Conservation (phyloP, 139 green algal genomes). For the Zygnema circumcarinatum region DNA sequence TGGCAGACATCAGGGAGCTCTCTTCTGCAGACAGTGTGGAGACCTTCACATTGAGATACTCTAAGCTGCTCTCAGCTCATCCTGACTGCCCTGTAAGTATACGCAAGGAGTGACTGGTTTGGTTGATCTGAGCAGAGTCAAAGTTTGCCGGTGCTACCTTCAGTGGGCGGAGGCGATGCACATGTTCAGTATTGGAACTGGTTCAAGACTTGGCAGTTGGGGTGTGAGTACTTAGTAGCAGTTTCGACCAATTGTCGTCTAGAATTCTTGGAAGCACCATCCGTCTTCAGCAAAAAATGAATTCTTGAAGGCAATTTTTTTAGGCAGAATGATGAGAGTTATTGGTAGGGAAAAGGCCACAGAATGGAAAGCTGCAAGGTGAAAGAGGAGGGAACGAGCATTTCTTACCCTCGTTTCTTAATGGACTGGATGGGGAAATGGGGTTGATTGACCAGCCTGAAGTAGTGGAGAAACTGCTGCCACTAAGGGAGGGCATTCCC, state of each 20-base stretch:
- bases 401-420: too few species aligned
- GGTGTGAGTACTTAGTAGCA: not conserved
- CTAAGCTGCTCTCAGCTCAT: constrained; percentile 64
- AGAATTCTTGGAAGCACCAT: constrained; percentile 17
- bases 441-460: too few species aligned
- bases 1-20: constrained; percentile 70
- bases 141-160: constrained; percentile 2
- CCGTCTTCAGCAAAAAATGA: too few species aligned
- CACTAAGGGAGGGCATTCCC: constrained; percentile 24
- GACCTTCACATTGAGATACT: constrained; percentile 75
- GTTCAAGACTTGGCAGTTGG: not conserved
- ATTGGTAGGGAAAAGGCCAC: too few species aligned
- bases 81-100: constrained; percentile 57
- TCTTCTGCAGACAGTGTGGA: constrained; percentile 68
- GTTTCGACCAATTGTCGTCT: constrained; percentile 1
- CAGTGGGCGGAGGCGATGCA: not conserved
- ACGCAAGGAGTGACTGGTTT: not conserved
- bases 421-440: too few species aligned
- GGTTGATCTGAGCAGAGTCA: not conserved
- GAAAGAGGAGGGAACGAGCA: too few species aligned
- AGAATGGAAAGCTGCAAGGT: too few species aligned
- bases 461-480: constrained; percentile 22
- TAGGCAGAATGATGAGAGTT: too few species aligned
- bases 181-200: not conserved
- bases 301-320: too few species aligned